A percentile compares a stretch with the other conserved stretches of the same genome.
Evolutionary conservation across 2,329 filamentous ascomycete genomes (phyloP).

Genomic region (Alternaria dauci): DNA sequence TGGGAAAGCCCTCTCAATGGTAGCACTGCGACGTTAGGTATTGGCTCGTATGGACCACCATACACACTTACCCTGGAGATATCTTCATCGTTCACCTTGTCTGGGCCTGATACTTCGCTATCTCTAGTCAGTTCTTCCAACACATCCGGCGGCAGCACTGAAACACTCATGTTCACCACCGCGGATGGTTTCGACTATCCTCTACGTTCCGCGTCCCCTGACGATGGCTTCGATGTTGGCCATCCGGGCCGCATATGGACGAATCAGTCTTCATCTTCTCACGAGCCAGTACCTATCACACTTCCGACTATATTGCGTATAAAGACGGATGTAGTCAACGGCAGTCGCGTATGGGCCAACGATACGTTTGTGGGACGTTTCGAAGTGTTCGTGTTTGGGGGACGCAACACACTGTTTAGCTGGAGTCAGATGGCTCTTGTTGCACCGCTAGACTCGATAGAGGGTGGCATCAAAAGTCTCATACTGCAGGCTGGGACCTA

Average conservation of each 20-base stretch:
- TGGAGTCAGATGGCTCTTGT: slow-evolving; percentile 68
- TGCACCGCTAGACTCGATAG: slow-evolving; percentile 55
- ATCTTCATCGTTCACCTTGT: slow-evolving; percentile 56
- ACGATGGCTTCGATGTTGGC: slow-evolving; percentile 57
- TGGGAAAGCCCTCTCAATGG: slow-evolving; percentile 38
- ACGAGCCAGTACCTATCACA: slow-evolving; percentile 52
- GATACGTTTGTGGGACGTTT: slow-evolving; percentile 59
- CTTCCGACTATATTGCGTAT: slow-evolving; percentile 52
- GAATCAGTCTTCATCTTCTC: slow-evolving; percentile 58
- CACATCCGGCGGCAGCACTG: slow-evolving; percentile 20
- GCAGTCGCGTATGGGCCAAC: slow-evolving; percentile 61
- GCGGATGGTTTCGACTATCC: slow-evolving; percentile 56
- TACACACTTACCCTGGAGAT: slow-evolving; percentile 54
- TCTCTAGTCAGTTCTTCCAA: slow-evolving; percentile 36
- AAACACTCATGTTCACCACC: slow-evolving; percentile 54
- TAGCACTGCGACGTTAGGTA: slow-evolving; percentile 30
- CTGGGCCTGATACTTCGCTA: slow-evolving; percentile 56
- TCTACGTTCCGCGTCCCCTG: slow-evolving; percentile 55
- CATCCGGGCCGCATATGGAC: slow-evolving; percentile 63
- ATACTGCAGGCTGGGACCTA: slow-evolving; percentile 13
- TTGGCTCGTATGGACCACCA: slow-evolving; percentile 58
- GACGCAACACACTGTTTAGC: slow-evolving; percentile 60
- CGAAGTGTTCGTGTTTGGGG: slow-evolving; percentile 64
- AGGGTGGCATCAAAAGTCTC: slow-evolving; percentile 39
- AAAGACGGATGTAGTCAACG: slow-evolving; percentile 56